These are phyloP conservation scores for Schrenkiella parvula DNA, from an alignment of 345 rosid species.

Conservation along the genomic window DNA sequence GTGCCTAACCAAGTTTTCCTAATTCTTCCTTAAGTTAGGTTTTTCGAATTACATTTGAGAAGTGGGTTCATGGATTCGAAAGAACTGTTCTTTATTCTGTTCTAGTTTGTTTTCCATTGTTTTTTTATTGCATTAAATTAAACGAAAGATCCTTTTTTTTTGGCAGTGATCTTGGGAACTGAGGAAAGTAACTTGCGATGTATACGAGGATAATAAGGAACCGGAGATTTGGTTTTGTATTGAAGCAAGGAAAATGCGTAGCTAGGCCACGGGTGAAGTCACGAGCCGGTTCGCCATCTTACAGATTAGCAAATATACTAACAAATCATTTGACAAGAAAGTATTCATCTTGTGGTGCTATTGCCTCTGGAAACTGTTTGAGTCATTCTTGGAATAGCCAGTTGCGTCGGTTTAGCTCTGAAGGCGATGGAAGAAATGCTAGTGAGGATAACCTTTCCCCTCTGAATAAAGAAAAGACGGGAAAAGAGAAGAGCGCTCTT, in stretches of 20 bases:
- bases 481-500: constrained; percentile 24
- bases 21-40: neutral
- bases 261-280: constrained; percentile 35
- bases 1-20: neutral
- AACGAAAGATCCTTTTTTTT: neutral
- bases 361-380: constrained; percentile 26
- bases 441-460: constrained; percentile 59
- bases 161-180: constrained; percentile 14
- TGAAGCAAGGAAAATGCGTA: constrained; percentile 43
- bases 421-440: constrained; percentile 78
- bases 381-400: constrained; percentile 32
- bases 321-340: constrained; percentile 37
- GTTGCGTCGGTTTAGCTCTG: constrained; percentile 62
- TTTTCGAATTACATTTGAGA: neutral
- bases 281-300: constrained; percentile 32
- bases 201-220: constrained; percentile 56
- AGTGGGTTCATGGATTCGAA: neutral
- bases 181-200: constrained; percentile 45
- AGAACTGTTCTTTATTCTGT: neutral
- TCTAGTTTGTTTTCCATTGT: neutral
- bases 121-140: neutral
- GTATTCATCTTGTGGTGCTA: constrained; percentile 20
- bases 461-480: constrained; percentile 46
- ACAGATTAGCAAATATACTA: constrained; percentile 19
- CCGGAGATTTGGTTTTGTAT: constrained; percentile 52